Conservation (phyloP, 305 asterid species). For the Stenogyne calaminthoides region DNA sequence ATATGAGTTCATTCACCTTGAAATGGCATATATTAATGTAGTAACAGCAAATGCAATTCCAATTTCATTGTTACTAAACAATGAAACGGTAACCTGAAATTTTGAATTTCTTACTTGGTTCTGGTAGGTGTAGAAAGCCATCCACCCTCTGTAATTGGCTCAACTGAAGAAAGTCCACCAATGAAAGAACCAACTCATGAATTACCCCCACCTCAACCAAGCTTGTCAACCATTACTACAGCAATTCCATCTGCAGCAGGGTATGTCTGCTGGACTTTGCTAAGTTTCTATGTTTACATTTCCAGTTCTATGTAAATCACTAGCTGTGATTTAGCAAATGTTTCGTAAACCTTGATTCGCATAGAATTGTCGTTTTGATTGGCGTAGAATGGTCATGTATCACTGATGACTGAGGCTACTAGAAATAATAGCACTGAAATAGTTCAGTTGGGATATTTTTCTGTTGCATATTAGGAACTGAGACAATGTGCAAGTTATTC, state of each 20-base stretch:
- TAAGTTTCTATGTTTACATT: conserved; percentile 21
- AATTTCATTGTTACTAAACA: not conserved
- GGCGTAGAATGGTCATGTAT: too few relatives aligned
- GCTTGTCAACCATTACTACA: conserved; percentile 20
- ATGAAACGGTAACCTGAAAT: not conserved
- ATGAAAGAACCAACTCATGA: conserved; percentile 30
- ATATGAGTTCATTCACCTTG: not conserved
- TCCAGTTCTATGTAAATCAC: not conserved
- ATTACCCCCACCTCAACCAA: conserved; percentile 37
- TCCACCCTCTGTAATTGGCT: conserved; percentile 36
- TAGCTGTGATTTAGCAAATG: not conserved
- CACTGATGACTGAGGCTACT: not conserved
- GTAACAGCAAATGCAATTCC: not conserved
- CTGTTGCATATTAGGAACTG: not conserved
- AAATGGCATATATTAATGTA: not conserved
- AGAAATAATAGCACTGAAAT: not conserved
- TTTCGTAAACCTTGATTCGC: not conserved
- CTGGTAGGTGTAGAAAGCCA: conserved; percentile 39
- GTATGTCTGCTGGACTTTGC: conserved; percentile 21
- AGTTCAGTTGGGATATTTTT: not conserved
- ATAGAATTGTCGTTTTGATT: too few relatives aligned
- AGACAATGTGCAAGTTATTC: conserved; percentile 6
- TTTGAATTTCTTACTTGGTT: not conserved
- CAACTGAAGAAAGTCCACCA: conserved; percentile 33
- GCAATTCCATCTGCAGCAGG: conserved; percentile 26